Base-by-base conservation (phyloP, 2,329 filamentous ascomycete species). In the Colletotrichum gloeosporioides region DNA sequence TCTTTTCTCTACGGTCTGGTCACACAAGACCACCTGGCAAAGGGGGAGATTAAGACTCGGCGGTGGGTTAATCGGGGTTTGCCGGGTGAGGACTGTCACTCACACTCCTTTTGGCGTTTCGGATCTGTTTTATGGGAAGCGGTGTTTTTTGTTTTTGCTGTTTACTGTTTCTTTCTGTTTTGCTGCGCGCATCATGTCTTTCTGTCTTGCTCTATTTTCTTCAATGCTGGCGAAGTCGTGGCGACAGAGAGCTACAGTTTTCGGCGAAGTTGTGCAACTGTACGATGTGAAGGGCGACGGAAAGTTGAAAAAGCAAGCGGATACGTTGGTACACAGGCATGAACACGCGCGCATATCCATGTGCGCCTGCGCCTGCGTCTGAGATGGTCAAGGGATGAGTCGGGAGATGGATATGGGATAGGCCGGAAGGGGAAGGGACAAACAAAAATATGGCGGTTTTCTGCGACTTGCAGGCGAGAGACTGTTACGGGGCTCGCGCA, bases 51-150 rank as follows among this genome's bases (percentile, higher is more conserved):
- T 57, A 53, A 59, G 49, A 53, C 31, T 59, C 27, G 44, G 34
- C 34, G 70, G 64, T 34, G 22, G 59, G 34, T 62, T 75, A 71
- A 77, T 78, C 16, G 75, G 61, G 68, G 62, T 66, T 59, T 65
- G 71, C 75, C 75, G 62, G 71, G 55, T 66, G 61, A 62, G 66
- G 65, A 55, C 39, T 66, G 75, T 69, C 69, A 55, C 69, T 77
- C 59, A 77, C 76, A 70, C 77, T 78, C 77, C 73, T 76, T 78
- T 65, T 61, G 76, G 77, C 73, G 76, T 77, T 78, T 69, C 39
- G 67, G 71, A 44, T 68, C 31, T 66, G 59, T 62, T 77, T 65
- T 53, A 77, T 36, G 71, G 61, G 62, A 66, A 75, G 71, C 72
- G 75, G 75, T 75, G 67, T 77, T 77, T 22, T 49, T 53, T 77